Conservation (phyloP, 2,329 filamentous ascomycete species). For the Trichophyton equinum region DNA sequence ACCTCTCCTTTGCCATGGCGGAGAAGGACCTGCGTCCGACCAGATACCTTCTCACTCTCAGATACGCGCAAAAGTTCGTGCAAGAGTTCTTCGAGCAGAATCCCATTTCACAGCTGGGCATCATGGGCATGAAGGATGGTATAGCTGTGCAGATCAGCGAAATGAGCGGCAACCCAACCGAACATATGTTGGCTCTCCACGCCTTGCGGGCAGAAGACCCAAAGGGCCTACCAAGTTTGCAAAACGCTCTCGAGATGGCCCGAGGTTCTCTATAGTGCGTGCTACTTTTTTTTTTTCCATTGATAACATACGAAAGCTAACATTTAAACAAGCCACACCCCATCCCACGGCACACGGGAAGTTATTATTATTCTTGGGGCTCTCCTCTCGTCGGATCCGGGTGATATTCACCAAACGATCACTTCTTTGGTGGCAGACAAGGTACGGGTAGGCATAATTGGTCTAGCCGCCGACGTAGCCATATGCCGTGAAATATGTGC, state of each 20-base stretch:
- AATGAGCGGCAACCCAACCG: constrained; percentile 79
- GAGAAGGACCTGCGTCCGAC: constrained; percentile 92
- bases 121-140: constrained; percentile 88
- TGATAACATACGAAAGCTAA: not conserved
- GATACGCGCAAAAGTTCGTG: constrained; percentile 77
- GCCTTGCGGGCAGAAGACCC: constrained; percentile 54
- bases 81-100: constrained; percentile 97
- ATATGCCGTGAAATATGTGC: constrained; percentile 81
- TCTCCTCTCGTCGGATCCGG: constrained; percentile 78
- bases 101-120: constrained; percentile 86
- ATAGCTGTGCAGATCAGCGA: constrained; percentile 76
- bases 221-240: constrained; percentile 65
- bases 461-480: constrained; percentile 78
- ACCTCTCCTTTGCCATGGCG: constrained; percentile 85
- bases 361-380: constrained; percentile 87
- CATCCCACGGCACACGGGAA: constrained; percentile 84
- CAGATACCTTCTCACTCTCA: constrained; percentile 67
- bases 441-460: constrained; percentile 79
- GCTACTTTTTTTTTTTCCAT: not conserved
- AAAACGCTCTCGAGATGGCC: constrained; percentile 94
- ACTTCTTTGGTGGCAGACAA: constrained; percentile 63
- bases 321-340: constrained; percentile 54
- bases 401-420: constrained; percentile 90
- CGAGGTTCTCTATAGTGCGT: constrained; percentile 72
- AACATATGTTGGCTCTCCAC: constrained; percentile 69